Conservation (phyloP, 2,329 filamentous ascomycete species). For the Calonectria montana region DNA sequence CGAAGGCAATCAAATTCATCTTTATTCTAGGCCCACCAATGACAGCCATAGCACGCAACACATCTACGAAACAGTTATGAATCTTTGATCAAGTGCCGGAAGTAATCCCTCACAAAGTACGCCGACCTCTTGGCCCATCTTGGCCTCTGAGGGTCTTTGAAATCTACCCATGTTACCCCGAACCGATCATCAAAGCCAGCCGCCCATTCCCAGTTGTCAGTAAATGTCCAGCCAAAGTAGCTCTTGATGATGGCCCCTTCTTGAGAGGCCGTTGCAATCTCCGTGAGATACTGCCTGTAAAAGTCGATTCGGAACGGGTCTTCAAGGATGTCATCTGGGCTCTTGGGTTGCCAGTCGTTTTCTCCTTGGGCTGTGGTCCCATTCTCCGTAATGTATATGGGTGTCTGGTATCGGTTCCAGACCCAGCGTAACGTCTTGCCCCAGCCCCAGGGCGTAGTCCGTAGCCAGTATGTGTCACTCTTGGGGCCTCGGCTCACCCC, state of each 20-base stretch:
- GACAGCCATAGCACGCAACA: background rate
- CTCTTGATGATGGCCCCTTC: constrained; percentile 52
- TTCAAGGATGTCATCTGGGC: constrained; percentile 48
- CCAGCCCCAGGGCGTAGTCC: constrained; percentile 52
- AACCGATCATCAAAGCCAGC: constrained; percentile 54
- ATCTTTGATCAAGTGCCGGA: constrained; percentile 30
- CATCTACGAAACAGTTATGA: constrained; percentile 1
- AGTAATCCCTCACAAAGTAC: constrained; percentile 36
- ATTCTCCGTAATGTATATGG: constrained; percentile 57
- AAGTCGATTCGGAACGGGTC: constrained; percentile 53
- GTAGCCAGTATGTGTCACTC: constrained; percentile 54
- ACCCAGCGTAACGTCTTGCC: constrained; percentile 54
- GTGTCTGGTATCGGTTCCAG: constrained; percentile 52
- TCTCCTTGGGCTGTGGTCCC: constrained; percentile 55
- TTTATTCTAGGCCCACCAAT: background rate
- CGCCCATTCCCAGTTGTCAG: constrained; percentile 59
- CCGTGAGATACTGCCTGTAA: constrained; percentile 51
- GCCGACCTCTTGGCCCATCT: constrained; percentile 39
- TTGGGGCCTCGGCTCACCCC: constrained; percentile 48
- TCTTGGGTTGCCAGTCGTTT: constrained; percentile 45
- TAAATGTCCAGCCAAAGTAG: constrained; percentile 56
- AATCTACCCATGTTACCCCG: constrained; percentile 55
- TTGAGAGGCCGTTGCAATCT: constrained; percentile 50
- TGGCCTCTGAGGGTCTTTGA: constrained; percentile 30
- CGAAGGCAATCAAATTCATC: background rate